Evolutionary conservation across 179 eudicot genomes (phyloP).

Genomic region (Beta macrorhiza): DNA sequence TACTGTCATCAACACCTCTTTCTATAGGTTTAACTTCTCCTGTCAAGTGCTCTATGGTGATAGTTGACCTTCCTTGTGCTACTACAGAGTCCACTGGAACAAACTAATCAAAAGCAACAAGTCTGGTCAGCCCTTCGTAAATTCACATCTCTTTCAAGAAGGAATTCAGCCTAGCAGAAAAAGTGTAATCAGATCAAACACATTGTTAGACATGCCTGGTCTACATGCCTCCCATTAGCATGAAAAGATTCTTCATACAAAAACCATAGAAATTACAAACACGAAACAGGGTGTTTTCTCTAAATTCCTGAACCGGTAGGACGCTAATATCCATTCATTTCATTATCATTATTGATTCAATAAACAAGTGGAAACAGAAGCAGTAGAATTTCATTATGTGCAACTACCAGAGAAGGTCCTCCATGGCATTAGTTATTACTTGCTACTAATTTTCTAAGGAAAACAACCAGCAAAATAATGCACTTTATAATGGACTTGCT

Average conservation of each 20-base stretch:
- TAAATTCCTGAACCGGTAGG: background rate
- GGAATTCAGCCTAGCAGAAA: constrained; percentile 3
- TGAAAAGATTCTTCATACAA: too few relatives aligned
- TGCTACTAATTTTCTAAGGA: background rate
- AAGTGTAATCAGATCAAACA: background rate
- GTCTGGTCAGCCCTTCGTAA: constrained; percentile 17
- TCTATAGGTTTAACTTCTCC: constrained; percentile 94
- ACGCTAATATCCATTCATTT: background rate
- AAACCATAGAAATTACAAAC: background rate
- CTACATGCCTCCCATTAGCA: background rate
- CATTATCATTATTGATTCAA: background rate
- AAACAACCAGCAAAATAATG: background rate
- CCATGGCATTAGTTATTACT: background rate
- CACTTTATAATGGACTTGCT: background rate
- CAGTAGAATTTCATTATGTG: background rate
- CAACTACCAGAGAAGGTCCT: background rate
- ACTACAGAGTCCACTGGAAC: constrained; percentile 98
- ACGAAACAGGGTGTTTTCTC: background rate
- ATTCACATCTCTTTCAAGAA: background rate
- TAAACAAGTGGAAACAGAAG: background rate
- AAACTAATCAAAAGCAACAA: constrained; percentile 50
- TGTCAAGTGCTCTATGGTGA: constrained; percentile 97
- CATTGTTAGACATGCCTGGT: background rate
- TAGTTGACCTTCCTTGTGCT: constrained; percentile 85
- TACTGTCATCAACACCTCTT: constrained; percentile 66